phyloP scores from a whole-genome alignment of 2,329 filamentous ascomycete genomes.

The Calonectria leucothoes region DNA sequence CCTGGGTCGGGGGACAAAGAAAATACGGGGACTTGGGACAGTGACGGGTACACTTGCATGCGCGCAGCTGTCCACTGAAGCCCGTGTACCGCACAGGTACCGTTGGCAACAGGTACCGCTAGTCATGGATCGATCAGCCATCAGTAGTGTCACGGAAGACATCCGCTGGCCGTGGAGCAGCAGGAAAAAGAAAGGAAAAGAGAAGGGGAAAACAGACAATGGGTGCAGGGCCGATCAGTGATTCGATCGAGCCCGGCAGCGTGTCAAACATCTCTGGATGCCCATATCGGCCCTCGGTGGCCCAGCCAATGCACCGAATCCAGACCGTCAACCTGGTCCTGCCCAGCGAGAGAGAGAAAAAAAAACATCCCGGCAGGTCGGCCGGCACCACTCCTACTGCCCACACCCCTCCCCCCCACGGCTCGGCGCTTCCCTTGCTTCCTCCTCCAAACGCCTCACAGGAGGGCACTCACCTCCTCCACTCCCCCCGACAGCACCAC shows the following conservation, averaged over 20 bases:
- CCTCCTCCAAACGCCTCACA: slow-evolving; percentile 36
- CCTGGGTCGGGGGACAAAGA: slow-evolving; percentile 1
- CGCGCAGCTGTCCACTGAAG: not conserved
- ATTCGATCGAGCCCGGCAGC: not conserved
- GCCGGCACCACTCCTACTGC: slow-evolving; percentile 18
- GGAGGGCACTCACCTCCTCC: slow-evolving; percentile 44
- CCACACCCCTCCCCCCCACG: slow-evolving; percentile 19
- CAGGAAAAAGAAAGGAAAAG: not conserved
- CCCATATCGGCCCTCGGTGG: not conserved
- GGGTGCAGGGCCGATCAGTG: not conserved
- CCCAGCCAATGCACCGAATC: not conserved
- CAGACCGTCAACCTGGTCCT: not conserved
- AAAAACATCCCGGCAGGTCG: slow-evolving; percentile 11
- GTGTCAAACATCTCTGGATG: not conserved
- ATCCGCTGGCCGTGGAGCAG: slow-evolving; percentile 2
- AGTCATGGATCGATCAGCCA: slow-evolving; percentile 24
- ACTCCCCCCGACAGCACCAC: slow-evolving; percentile 35
- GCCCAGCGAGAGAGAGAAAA: not conserved
- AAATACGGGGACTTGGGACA: slow-evolving; percentile 15
- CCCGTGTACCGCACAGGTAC: not conserved
- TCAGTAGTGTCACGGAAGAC: slow-evolving; percentile 19
- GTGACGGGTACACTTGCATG: not conserved
- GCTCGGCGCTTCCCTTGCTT: slow-evolving; percentile 26
- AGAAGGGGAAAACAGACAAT: not conserved
- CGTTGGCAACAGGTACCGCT: slow-evolving; percentile 20